These are phyloP conservation scores for Kuraishia capsulata DNA, from an alignment of 805 yeast genomes.

Conservation along the genomic window DNA sequence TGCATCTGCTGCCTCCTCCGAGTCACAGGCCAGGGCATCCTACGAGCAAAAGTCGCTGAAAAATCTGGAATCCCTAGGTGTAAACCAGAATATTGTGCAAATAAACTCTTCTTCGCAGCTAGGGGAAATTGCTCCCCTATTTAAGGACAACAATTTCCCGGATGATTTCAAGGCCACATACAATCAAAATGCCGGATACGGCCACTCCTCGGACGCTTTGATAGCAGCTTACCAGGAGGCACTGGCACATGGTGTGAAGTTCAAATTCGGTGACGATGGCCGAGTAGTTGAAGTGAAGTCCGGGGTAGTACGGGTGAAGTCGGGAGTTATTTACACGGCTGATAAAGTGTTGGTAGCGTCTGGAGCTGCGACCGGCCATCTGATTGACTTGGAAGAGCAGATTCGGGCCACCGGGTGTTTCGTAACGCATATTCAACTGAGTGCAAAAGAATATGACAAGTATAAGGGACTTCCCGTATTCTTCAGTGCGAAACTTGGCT, in stretches of 20 bases:
- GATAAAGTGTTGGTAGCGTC: conserved; percentile 22
- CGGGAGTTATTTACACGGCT: conserved; percentile 17
- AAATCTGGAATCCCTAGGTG: conserved; percentile 14
- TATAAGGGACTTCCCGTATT: conserved; percentile 31
- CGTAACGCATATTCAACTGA: conserved; percentile 27
- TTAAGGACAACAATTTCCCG: conserved; percentile 10
- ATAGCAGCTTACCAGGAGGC: conserved; percentile 11
- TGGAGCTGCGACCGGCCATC: conserved; percentile 28
- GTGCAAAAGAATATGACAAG: conserved; percentile 22
- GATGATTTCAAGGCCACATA: conserved; percentile 7
- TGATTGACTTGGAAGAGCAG: conserved; percentile 20
- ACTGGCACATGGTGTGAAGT: conserved; percentile 10
- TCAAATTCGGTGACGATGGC: conserved; percentile 11
- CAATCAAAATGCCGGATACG: conserved; percentile 21
- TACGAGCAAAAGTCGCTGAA: conserved; percentile 17
- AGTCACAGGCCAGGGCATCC: conserved; percentile 10
- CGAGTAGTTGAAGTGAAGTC: conserved; percentile 5
- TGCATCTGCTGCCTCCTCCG: background rate
- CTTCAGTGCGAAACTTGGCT: conserved; percentile 31
- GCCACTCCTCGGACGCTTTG: conserved; percentile 18
- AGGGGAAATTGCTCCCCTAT: conserved; percentile 11
- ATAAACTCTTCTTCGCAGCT: conserved; percentile 10
- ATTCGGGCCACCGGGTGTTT: conserved; percentile 27
- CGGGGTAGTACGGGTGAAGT: conserved; percentile 8
- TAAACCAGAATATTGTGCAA: conserved; percentile 13